These are phyloP conservation scores for Colletotrichum neosansevieriae DNA, from an alignment of 2,329 filamentous ascomycete species.

Conservation along the genomic window DNA sequence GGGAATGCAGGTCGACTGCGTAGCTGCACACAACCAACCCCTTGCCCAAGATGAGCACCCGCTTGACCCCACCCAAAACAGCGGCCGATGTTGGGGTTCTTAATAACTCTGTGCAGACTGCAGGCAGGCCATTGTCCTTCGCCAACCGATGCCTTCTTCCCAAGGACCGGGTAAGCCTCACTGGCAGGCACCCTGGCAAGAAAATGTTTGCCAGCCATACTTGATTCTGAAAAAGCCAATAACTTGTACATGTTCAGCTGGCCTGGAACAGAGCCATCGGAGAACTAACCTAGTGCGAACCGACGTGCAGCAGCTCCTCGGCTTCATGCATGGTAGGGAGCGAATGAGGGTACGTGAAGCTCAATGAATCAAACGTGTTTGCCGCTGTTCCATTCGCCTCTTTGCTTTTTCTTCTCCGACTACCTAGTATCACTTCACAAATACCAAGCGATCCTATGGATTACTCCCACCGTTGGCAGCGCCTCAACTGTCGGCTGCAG, in stretches of 20 bases:
- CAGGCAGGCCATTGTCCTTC: background rate
- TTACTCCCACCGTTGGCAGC: constrained; percentile 16
- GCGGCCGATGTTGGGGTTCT: background rate
- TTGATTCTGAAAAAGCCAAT: too few relatives aligned
- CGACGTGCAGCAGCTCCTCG: constrained; percentile 9
- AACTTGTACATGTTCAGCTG: background rate
- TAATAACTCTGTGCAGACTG: background rate
- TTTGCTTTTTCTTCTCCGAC: constrained; percentile 7
- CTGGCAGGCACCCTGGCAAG: too few relatives aligned
- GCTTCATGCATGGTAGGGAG: background rate
- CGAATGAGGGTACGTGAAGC: constrained; percentile 6
- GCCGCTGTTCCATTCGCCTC: background rate
- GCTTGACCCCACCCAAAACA: background rate
- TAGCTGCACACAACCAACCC: too few relatives aligned
- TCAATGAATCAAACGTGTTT: too few relatives aligned
- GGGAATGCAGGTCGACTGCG: constrained; percentile 11
- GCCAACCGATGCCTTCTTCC: background rate
- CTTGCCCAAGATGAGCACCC: too few relatives aligned
- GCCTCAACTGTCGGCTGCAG: constrained; percentile 33
- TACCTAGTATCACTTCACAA: background rate
- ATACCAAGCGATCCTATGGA: background rate
- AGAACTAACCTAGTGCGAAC: constrained; percentile 1
- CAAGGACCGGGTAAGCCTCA: constrained; percentile 10
- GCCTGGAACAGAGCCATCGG: constrained; percentile 3
- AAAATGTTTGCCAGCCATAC: background rate